Percentiles rank a stretch among this genome's conserved stretches.
Conservation (phyloP, 1,284 basidiomycete genomes). For the Wallemia mellicola region DNA sequence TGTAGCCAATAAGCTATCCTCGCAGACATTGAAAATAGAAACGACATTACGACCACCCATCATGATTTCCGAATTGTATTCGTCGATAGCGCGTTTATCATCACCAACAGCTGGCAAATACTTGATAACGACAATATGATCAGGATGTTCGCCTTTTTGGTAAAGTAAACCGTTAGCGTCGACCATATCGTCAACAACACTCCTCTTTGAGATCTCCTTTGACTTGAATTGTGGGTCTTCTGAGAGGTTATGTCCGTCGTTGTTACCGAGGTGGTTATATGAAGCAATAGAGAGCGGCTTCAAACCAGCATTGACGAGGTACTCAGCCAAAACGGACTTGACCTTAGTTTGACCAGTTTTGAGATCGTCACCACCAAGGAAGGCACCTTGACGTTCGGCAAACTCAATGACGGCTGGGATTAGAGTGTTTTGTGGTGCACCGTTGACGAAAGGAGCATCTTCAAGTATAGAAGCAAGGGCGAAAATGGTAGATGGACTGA, state of each 20-base stretch:
- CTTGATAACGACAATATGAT: constrained; percentile 24
- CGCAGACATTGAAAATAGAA: constrained; percentile 28
- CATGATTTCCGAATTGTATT: constrained; percentile 72
- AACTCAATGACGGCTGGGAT: constrained; percentile 83
- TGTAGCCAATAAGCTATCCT: constrained; percentile 84
- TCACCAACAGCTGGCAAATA: constrained; percentile 69
- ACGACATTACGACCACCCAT: constrained; percentile 23
- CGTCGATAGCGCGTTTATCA: constrained; percentile 90
- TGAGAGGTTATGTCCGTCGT: constrained; percentile 76
- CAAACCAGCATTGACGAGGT: constrained; percentile 95
- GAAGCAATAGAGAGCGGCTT: constrained; percentile 88
- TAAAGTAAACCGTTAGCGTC: constrained; percentile 65
- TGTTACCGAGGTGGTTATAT: constrained; percentile 98
- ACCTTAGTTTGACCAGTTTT: constrained; percentile 29
- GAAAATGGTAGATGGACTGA: constrained; percentile 83
- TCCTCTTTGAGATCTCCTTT: constrained; percentile 93
- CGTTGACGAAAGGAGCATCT: constrained; percentile 82
- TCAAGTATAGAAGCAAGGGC: constrained; percentile 89
- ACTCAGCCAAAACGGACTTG: constrained; percentile 70
- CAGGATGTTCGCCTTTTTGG: constrained; percentile 81
- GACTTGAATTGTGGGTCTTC: constrained; percentile 84
- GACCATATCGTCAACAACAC: constrained; percentile 94
- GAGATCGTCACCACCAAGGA: constrained; percentile 94
- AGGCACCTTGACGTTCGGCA: constrained; percentile 61
- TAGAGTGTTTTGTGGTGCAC: constrained; percentile 96